Base-by-base conservation (phyloP, 768 basidiomycete genomes). In the Multifurca ochricompacta region DNA sequence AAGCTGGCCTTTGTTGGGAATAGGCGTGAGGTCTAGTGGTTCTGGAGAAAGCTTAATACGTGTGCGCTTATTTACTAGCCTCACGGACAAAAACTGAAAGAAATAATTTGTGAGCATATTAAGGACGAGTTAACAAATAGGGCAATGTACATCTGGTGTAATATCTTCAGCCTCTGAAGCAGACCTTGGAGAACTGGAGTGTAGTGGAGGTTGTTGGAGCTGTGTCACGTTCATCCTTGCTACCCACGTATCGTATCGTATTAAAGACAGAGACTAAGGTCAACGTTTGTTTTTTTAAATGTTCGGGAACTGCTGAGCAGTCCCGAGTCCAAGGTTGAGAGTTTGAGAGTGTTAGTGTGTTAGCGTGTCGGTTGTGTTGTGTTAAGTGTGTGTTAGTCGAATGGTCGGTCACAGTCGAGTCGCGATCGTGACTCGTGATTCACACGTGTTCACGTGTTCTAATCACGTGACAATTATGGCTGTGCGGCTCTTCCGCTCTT, bases 21-120 rank as follows among this genome's bases (percentile, higher is more conserved):
- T 59, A 1, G 67, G 46, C 16, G 76, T 62, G 19, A 76, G 68
- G 59, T 74, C 69, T 27, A 83, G 67, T 1, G 75, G 70, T 16
- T 75, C 63, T 1, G 74, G 69, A 13, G 87, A 90, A 7, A 91
- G 65, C 45, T 75, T 73, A 39, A 86, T 72, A 59, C 88, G 83
- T 32, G 78, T 70, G 46, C 81, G 79, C 64, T 85, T 89, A 61
- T 79, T 77, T 21, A 79, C 54, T 9, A 74, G 67, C 30, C 53
- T 51, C 16, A 74, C 63, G 3, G 68, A 65, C 25, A 74, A 65
- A 52, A 74, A 74, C 74, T 75, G 51, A 9, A 11, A 51, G 27
- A 16, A 3, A 27, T 7, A n/a, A 21, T 21, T 14, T n/a, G 3
- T 41, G 9, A 50, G 18, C 18, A 31, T 25, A 23, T 48, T 1